These are phyloP conservation scores for Lizanozyma gosingica DNA, from an alignment of 1,139 yeast genomes.

Conservation along the genomic window DNA sequence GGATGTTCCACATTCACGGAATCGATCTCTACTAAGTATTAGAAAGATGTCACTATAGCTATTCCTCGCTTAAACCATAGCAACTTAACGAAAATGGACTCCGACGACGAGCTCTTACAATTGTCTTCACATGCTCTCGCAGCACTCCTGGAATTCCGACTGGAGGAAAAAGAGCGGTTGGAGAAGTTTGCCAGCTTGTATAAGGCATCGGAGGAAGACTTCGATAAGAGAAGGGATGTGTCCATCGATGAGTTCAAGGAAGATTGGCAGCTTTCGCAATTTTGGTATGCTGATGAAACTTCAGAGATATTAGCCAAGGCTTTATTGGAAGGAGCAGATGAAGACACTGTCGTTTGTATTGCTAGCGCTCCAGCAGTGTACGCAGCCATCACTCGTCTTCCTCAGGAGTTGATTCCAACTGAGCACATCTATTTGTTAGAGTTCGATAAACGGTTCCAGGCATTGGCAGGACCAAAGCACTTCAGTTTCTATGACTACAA, in stretches of 20 bases:
- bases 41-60: no score
- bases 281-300: conserved; percentile 75
- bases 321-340: conserved; percentile 65
- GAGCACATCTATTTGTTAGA: conserved; percentile 66
- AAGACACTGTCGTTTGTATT: conserved; percentile 59
- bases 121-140: conserved; percentile 69
- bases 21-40: no score
- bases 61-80: no score
- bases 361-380: conserved; percentile 90
- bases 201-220: conserved; percentile 49
- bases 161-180: conserved; percentile 54
- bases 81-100: conserved; percentile 19
- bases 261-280: conserved; percentile 91
- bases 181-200: conserved; percentile 52
- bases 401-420: conserved; percentile 49
- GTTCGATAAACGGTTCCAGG: conserved; percentile 64
- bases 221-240: conserved; percentile 20
- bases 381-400: conserved; percentile 62
- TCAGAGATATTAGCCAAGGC: conserved; percentile 62
- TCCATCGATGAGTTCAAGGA: conserved; percentile 67
- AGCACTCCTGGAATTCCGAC: conserved; percentile 63
- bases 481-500: conserved; percentile 73
- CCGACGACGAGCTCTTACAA: conserved; percentile 30
- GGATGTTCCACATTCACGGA: no score
- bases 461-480: conserved; percentile 58